Base-by-base conservation (phyloP, 2,329 filamentous ascomycete genomes). In the Nothopassalora personata region DNA sequence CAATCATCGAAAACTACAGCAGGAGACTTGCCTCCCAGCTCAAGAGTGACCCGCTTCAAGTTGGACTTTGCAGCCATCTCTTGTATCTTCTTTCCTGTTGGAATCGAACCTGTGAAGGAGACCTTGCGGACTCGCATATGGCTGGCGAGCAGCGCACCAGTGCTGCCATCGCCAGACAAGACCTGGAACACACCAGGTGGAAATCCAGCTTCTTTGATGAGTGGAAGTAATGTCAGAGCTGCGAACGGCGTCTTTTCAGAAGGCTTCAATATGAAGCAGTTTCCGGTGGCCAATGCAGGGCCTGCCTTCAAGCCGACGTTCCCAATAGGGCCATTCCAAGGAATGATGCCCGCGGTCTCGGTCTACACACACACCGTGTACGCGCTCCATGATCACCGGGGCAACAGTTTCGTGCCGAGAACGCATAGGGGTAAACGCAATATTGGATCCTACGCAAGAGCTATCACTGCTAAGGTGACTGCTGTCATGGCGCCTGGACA, bases 301-400 rank as follows among this genome's bases (percentile, higher is more conserved):
- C 86, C 88, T 3, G 91, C 79, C 68, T 91, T 90, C 85, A 88
- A 6, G 83, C 83, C 11, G 85, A 86, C 84, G 90, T 90, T 31
- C 80, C 79, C 4, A 90, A 78, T 61, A 1, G 89, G 88, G 64
- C 86, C 90, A 71, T 91, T 91, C 87, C 56, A 56, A 18, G 56
- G 88, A 58, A 90, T 88, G 62, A 91, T 90, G 71, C 83, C 80
- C 0, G 56, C 65, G 28, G 54, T 53, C 0, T 66, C 65, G 10
- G 2, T 23, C 23, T 23, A 23, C 23, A 23, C 23, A 23, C 23
- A 23, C 3, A 3, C 23, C 23, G 23, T 23, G 3, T 23, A 23
- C 23, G 23, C 23, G 23, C 23, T 23, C 23, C 23, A 23, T 23
- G 23, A 23, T 23, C 23, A 23, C 23, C 23, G 3, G 23, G 2